Evolutionary conservation across 2,329 filamentous ascomycete genomes (phyloP), one percentile per base, ranked within the genome.

Genomic region (Dothideomycetidae sp.): DNA sequence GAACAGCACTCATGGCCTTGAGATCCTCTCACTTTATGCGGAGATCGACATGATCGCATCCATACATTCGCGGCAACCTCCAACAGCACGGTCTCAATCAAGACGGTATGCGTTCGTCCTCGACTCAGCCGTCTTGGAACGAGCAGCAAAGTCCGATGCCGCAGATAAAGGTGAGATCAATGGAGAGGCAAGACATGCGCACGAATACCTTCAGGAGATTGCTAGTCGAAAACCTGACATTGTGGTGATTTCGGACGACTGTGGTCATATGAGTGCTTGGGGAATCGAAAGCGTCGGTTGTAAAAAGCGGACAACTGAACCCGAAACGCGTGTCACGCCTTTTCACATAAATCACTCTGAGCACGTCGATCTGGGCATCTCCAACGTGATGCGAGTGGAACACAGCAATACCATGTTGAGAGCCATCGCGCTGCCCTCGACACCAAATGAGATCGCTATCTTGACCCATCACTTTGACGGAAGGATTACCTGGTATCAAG

Each of bases 201-300:
- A 94, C 35, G 78, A 90, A 48, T 83, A 93, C 52, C 64, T 96
- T 4, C 79, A 93, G 30, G 80, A 85, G 47, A 71, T 94, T 47
- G 83, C 84, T 7, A 90, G 88, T 44, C 78, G 78, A 36, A 81
- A 71, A 39, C 83, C 86, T 0, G 90, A 98, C 53, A 73, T 98
- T 2, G 90, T 85, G 47, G 68, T 96, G 15, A 75, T 88, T 5
- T 66, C 93, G 33, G 84, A 96, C 56, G 76, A 78, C n/a, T 65
- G 70, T 33, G 88, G 88, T 1, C 76, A 78, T 46, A 83, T 96
- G 79, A 85, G 82, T 29, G 84, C 83, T 0, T 94, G 88, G 82
- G 88, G 84, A 1, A 61, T 98, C 39, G 86, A 96, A 55, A 86
- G 88, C 51, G 71, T 93, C 13, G 78, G 80, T 23, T 76, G 73